Base-by-base conservation (phyloP, 2,329 filamentous ascomycete genomes). In the Sporothrix curviconia region DNA sequence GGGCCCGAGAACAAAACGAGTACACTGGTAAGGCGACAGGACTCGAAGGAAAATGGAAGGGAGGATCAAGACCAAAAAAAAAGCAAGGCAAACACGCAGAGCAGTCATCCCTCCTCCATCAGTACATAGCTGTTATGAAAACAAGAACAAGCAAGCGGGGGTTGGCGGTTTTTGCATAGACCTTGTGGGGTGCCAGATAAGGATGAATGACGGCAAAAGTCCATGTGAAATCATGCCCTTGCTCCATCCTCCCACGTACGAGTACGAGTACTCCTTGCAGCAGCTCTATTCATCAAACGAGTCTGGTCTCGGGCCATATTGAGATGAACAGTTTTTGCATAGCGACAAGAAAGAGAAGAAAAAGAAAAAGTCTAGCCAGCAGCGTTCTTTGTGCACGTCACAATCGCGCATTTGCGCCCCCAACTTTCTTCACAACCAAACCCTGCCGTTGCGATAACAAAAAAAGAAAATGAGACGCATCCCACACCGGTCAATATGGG, bases 191-290 rank as follows among this genome's bases (percentile, higher is more conserved):
- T 49, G 30, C n/a, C 46, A 36, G 46, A 50, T 50, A 50, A 51
- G 32, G 32, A 37, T 25, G 19, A 37, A 51, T 50, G 32, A 25
- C 47, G 19, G 11, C 47, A 19, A 19, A n/a, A 17, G 25, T 24
- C 42, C 50, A 53, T 53, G 50, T 53, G 50, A 40, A 40, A 53
- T 49, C 46, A 49, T 49, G 46, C 25, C 17, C 28, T 17, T 40
- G 17, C 22, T 19, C 40, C 22, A 19, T 4, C 25, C 15, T 34
- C 15, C 28, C 34, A 36, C 28, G n/a, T n/a, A n/a, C n/a, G n/a
- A n/a, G n/a, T n/a, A n/a, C n/a, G n/a, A n/a, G n/a, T n/a, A n/a
- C n/a, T n/a, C n/a, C n/a, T n/a, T n/a, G n/a, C n/a, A n/a, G n/a
- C n/a, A n/a, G n/a, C n/a, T n/a, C n/a, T n/a, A n/a, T n/a, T n/a